Conservation (phyloP, 768 basidiomycete species). For the Pilatotrama ljubarskyi region DNA sequence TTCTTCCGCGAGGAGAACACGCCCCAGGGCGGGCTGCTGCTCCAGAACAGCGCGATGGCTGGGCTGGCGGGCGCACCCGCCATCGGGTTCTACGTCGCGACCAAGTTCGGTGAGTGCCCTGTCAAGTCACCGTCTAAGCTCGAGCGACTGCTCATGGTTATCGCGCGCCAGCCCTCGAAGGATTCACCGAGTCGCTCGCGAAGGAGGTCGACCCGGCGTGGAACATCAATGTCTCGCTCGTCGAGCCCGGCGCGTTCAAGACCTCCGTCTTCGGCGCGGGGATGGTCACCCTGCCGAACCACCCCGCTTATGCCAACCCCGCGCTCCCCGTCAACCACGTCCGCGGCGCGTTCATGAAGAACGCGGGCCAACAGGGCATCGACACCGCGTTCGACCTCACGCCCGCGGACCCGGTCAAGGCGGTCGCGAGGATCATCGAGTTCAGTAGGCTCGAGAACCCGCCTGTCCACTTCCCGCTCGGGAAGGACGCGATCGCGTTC, state of each 20-base stretch:
- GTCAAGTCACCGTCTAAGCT: too few species aligned
- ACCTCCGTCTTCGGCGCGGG: neutral
- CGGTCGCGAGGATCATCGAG: conserved; percentile 23
- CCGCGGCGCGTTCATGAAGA: neutral
- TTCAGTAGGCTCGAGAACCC: conserved; percentile 17
- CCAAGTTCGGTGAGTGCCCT: conserved; percentile 21
- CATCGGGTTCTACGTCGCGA: conserved; percentile 26
- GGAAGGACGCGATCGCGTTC: conserved; percentile 14
- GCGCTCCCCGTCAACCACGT: neutral
- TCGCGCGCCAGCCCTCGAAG: conserved; percentile 29
- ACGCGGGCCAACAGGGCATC: neutral
- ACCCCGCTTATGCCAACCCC: conserved; percentile 22
- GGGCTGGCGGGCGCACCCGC: conserved; percentile 26
- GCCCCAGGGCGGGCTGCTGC: conserved; percentile 33
- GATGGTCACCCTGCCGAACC: neutral
- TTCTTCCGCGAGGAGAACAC: conserved; percentile 33
- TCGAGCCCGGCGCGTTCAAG: conserved; percentile 25
- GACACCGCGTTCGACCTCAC: neutral
- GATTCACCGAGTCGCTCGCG: conserved; percentile 39
- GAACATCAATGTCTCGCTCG: conserved; percentile 42
- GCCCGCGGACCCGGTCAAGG: conserved; percentile 22
- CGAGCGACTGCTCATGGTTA: neutral
- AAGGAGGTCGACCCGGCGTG: conserved; percentile 46
- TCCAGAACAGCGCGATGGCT: conserved; percentile 39
- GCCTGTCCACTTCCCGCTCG: conserved; percentile 24